Conservation (phyloP, 257 asterid genomes). For the Thymus quinquecostatus region DNA sequence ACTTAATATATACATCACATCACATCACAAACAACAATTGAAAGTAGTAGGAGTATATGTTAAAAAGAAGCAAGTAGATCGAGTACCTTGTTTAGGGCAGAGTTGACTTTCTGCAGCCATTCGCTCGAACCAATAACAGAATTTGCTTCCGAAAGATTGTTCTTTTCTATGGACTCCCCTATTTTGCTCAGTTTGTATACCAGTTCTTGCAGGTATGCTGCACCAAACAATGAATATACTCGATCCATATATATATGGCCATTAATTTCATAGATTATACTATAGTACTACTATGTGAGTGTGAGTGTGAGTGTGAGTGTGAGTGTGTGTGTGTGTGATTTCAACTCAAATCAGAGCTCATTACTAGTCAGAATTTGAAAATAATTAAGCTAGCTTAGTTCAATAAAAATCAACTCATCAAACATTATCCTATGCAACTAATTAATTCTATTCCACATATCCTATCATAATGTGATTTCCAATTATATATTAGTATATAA, state of each 20-base stretch:
- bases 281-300: no score
- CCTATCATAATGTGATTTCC: neutral
- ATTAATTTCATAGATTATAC: no score
- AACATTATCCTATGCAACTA: neutral
- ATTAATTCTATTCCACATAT: neutral
- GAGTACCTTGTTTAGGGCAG: constrained; percentile 79
- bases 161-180: constrained; percentile 83
- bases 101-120: constrained; percentile 73
- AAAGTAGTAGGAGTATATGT: neutral
- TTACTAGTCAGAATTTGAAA: neutral
- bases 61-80: neutral
- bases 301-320: no score
- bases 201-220: constrained; percentile 89
- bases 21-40: neutral
- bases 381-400: no score
- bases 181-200: constrained; percentile 80
- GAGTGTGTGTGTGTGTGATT: neutral
- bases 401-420: no score
- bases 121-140: constrained; percentile 76
- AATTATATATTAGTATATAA: no score
- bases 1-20: no score
- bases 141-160: constrained; percentile 69
- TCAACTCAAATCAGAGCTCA: no score
- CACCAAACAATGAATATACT: constrained; percentile 15
- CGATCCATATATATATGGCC: no score